Evolutionary conservation across 495 filamentous ascomycete species (phyloP), one percentile per base, ranked within the genome.

Genomic region (Neurospora terricola): DNA sequence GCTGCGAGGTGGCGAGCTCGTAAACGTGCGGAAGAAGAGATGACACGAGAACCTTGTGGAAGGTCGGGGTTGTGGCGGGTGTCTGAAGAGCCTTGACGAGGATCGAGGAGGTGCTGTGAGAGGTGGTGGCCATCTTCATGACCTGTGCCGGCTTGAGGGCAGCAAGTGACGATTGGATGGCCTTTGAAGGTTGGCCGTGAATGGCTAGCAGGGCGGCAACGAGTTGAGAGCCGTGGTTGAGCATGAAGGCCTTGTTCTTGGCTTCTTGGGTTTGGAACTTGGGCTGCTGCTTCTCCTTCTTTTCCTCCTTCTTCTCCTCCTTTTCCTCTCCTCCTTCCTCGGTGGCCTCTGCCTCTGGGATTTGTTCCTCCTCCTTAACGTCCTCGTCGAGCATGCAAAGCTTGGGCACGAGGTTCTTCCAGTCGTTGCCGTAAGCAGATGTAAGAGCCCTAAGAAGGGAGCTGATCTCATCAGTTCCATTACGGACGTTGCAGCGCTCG

Each of bases 401-500:
- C 71, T 86, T 87, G 5, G 84, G 80, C 1, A 92, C 80, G 38
- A 89, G 81, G 36, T 83, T 78, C 76, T 86, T 81, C 73, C 85
- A 84, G 74, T 91, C 83, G 59, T 82, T 81, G 70, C 87, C 86
- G 76, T 90, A 89, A 36, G 90, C 87, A 21, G 81, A 74, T 69
- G 89, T 82, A 9, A 96, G 82, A 18, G 88, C 86, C 43, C 84
- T 85, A 1, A 90, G 89, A 18, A 96, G 83, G 14, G 83, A 82
- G 23, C 85, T 81, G 2, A 89, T 88, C 75, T 93, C 86, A 12
- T 90, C 81, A 16, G 80, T 86, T 21, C 78, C 81, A 48, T 81
- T 75, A 8, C 93, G 88, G n/a, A 89, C 86, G 18, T 87, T 80
- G 78, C 93, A 97, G 73, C 94, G 88, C 80, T 98, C 94, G 72